Evolutionary conservation across 176 grass and related monocot species (phyloP).

Genomic region (Otatea glauca): DNA sequence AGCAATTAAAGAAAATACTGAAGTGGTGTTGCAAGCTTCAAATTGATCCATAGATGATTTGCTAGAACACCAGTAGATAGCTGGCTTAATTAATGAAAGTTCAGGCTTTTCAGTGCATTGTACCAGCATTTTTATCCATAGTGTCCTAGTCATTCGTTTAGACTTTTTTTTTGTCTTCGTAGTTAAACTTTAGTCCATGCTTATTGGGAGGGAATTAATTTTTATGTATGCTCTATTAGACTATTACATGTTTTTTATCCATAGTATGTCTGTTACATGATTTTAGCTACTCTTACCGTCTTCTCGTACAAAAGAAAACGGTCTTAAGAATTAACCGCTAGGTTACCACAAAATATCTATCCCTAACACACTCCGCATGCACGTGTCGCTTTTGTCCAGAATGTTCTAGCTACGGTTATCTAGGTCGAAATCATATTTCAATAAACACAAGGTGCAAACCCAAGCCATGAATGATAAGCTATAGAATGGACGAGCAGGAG

Average conservation of each 20-base stretch:
- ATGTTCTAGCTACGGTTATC: not conserved
- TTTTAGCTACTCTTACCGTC: not conserved
- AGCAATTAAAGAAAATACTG: not conserved
- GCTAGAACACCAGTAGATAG: not conserved
- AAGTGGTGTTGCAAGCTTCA: not conserved
- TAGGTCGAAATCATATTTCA: not conserved
- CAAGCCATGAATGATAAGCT: not conserved
- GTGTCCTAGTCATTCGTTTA: not conserved
- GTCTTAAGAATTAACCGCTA: not conserved
- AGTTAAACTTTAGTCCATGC: no score
- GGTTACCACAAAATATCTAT: not conserved
- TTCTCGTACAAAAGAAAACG: not conserved
- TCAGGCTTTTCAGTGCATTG: not conserved
- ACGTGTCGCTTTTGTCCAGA: not conserved
- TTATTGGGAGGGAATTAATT: no score
- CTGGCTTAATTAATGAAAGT: not conserved
- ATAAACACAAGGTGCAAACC: not conserved
- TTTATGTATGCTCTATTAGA: no score
- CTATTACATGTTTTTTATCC: no score
- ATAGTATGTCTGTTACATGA: no score
- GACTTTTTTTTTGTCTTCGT: not conserved
- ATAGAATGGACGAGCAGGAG: not conserved
- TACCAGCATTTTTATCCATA: not conserved
- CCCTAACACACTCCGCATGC: not conserved
- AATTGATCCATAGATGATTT: not conserved